Evolutionary conservation across 2,329 filamentous ascomycete species (phyloP).

Genomic region (Xylaria digitata): DNA sequence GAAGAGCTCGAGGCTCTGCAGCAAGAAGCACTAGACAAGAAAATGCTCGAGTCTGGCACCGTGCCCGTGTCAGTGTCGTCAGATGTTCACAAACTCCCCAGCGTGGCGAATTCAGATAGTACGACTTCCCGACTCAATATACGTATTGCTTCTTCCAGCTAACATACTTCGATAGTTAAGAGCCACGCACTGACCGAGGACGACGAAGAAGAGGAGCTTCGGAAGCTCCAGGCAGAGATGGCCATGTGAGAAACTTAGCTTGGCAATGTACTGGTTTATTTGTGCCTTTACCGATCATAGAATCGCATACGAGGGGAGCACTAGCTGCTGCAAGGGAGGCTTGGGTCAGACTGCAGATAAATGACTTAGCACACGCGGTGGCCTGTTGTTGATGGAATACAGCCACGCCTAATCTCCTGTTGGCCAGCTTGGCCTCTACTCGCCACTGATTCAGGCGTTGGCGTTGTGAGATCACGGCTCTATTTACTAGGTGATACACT

Average conservation of each 20-base stretch:
- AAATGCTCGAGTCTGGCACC: constrained; percentile 89
- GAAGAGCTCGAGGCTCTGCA: constrained; percentile 87
- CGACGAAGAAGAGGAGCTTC: constrained; percentile 94
- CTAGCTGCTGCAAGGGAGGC: constrained; percentile 17
- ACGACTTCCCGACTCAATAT: constrained; percentile 56
- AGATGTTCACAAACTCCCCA: constrained; percentile 80
- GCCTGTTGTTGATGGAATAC: constrained; percentile 22
- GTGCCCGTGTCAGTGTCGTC: constrained; percentile 72
- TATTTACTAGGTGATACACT: constrained; percentile 44
- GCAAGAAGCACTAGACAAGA: constrained; percentile 91
- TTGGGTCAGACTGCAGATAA: constrained; percentile 31
- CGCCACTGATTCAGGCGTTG: constrained; percentile 44
- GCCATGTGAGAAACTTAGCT: constrained; percentile 75
- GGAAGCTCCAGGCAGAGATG: constrained; percentile 96
- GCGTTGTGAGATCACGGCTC: constrained; percentile 46
- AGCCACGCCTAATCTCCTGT: constrained; percentile 18
- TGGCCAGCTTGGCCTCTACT: constrained; percentile 11
- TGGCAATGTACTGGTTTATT: constrained; percentile 25
- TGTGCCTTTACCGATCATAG: constrained; percentile 38
- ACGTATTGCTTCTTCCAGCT: constrained; percentile 20
- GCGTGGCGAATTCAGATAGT: constrained; percentile 80
- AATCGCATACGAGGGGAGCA: constrained; percentile 31
- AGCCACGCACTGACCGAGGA: constrained; percentile 73
- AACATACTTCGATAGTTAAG: constrained; percentile 57
- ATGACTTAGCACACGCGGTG: constrained; percentile 24